Evolutionary conservation across 768 basidiomycete species (phyloP), one percentile per base, ranked within the genome.

Genomic region (Russula sp.): DNA sequence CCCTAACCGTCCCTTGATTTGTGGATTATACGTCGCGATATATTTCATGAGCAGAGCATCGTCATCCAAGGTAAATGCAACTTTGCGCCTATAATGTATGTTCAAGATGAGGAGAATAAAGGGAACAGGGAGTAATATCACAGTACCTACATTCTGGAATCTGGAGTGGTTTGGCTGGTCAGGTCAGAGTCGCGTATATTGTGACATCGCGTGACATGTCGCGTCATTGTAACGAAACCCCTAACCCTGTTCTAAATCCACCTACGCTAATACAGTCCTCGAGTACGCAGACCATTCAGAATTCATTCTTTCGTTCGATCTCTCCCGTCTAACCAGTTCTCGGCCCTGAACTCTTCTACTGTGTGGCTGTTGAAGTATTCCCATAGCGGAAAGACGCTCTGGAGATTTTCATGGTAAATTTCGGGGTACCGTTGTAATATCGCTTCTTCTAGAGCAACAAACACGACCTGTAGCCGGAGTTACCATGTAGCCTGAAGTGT

Each of bases 361-460:
- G 61, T 48, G 13, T 52, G 63, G 22, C 36, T 55, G 24, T 51
- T 32, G 36, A 52, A 82, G 58, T 63, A 69, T 28, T 59, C 87
- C 71, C 76, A 93, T 85, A 76, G 78, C 7, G 82, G 76, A 73
- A 92, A 89, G 7, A 83, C 79, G 54, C 73, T 75, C 65, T 77
- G 77, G 67, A 94, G 70, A 48, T 79, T 84, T 30, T 86, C 85
- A 67, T 83, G 81, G 73, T 89, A 79, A 13, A 93, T 78, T 56
- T 91, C 87, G 0, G 92, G 88, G 72, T 84, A 85, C 40, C 79
- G 75, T 55, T 76, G 74, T 32, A 69, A 69, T 67, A 95, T 87
- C 1, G 82, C 79, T 58, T 80, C 74, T 55, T 86, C 77, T 57
- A 95, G 69, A 22, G 76, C 78, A 22, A 88, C 79, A 72, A 85